Evolutionary conservation across 495 filamentous ascomycete species (phyloP), one percentile per base, ranked within the genome.

Genomic region (Recurvomyces mirabilis): DNA sequence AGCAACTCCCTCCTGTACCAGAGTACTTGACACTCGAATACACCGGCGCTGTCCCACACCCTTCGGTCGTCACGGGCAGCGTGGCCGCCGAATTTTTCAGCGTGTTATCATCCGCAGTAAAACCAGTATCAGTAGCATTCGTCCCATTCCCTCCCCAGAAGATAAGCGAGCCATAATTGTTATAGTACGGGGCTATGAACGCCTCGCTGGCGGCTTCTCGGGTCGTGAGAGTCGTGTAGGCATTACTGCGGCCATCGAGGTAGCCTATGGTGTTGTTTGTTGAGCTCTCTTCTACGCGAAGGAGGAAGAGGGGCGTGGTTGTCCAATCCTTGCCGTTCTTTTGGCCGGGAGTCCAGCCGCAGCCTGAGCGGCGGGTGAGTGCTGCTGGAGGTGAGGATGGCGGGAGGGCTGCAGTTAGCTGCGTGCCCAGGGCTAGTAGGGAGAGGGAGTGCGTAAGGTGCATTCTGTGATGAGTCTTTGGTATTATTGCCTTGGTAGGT

Each of bases 281-380:
- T 4, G 34, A 5, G 34, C 6, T 20, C 13, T 37, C 34, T 20
- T 37, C 34, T 20, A 37, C 22, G 15, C 34, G 34, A 2, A 37
- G 34, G 14, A 37, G 34, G 34, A 37, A 37, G 34, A 37, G 34
- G 2, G 34, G 34, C 34, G 34, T 37, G 34, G 34, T 37, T 11
- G 34, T 37, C 6, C 22, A 37, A 11, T 15, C 19, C 3, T 37
- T 21, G 14, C 34, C 34, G 19, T 37, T 37, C 34, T 20, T 37
- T 20, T 20, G 19, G 14, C 22, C 34, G 14, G 34, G 34, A 3
- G 3, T 21, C 11, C 22, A 37, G 19, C 22, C 12, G 34, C 34
- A 37, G 34, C 34, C 34, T 15, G 17, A 20, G 10, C 34, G 34
- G 22, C 34, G 34, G 34, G 34, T 15, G 17, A 37, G 5, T 6